phyloP scores from a whole-genome alignment of 1,284 basidiomycete species.

The Sanghuangporus baumii region DNA sequence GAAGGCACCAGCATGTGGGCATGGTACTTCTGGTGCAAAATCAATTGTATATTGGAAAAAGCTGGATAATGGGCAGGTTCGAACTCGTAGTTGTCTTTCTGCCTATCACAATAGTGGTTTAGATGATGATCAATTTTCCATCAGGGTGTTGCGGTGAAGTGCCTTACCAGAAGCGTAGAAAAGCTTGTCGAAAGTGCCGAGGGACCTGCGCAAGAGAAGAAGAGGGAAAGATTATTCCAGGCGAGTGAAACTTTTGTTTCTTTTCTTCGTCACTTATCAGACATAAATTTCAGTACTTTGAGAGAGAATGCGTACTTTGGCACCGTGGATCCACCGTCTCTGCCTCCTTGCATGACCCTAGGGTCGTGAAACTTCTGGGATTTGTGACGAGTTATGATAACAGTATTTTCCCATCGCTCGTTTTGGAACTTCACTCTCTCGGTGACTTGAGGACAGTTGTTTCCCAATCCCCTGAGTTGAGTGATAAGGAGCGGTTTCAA shows the following conservation, averaged over 20 bases:
- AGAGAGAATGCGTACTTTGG: constrained; percentile 2
- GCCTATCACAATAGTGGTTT: too few relatives aligned
- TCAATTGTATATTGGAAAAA: background rate
- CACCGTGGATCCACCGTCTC: background rate
- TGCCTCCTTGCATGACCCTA: background rate
- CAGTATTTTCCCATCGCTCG: background rate
- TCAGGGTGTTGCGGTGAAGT: background rate
- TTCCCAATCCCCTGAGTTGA: background rate
- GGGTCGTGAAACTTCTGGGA: background rate
- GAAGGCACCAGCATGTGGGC: background rate
- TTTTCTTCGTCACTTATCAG: background rate
- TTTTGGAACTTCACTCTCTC: background rate
- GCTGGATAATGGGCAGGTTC: background rate
- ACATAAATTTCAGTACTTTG: background rate
- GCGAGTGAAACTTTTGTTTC: background rate
- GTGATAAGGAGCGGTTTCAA: background rate
- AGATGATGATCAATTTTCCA: too few relatives aligned
- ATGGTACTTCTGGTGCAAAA: background rate
- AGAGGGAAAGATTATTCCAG: background rate
- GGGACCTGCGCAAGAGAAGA: background rate
- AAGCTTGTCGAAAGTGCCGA: background rate
- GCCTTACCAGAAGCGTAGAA: background rate
- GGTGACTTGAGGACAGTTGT: background rate
- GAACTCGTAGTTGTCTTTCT: background rate
- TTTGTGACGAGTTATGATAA: too few relatives aligned